Base-by-base conservation (phyloP, 805 yeast species). In the Metschnikowia chrysomelidarum region DNA sequence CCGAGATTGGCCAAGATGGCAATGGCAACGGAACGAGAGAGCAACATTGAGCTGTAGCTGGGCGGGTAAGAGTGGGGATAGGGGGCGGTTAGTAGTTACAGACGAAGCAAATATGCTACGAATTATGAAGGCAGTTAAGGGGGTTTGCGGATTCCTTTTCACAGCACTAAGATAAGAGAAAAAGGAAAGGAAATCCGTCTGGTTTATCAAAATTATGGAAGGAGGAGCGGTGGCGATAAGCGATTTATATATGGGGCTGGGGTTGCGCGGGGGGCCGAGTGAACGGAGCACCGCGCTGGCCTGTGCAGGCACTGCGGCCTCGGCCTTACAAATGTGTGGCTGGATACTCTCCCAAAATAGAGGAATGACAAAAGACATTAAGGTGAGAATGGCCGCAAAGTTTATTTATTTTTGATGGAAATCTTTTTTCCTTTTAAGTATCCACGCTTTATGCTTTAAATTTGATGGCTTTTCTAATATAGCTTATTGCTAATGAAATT, bases 1-100 rank as follows among this genome's bases (percentile, higher is more conserved):
- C 69, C 68, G 40, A 67, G 46, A 38, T 69, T 43, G 31, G 66
- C 61, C 51, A 68, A 57, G 42, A 68, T 67, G 40, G 73, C 56
- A 44, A 67, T 53, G 12, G 72, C 72, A 35, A 65, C 62, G 18
- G 73, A 55, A 44, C 55, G 64, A 25, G 69, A 51, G 48, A 68
- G 60, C 51, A 59, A 59, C 71, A 67, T 66, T 9, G n/a, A n/a
- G n/a, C n/a, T n/a, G n/a, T n/a, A n/a, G n/a, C n/a, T n/a, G 20
- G 14, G 16, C 26, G 12, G 32, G 25, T 8, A 16, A 19, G 19
- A 16, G 19, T 13, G 19, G 27, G 17, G 13, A 20, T 9, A 9
- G 8, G 13, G 23, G 27, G 12, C 8, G 17, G 23, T 6, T 11
- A 23, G 23, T 11, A 30, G 27, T 11, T 28, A 5, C 19, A 18